Conservation (phyloP, 805 yeast genomes). For the Schwanniomyces occidentalis region DNA sequence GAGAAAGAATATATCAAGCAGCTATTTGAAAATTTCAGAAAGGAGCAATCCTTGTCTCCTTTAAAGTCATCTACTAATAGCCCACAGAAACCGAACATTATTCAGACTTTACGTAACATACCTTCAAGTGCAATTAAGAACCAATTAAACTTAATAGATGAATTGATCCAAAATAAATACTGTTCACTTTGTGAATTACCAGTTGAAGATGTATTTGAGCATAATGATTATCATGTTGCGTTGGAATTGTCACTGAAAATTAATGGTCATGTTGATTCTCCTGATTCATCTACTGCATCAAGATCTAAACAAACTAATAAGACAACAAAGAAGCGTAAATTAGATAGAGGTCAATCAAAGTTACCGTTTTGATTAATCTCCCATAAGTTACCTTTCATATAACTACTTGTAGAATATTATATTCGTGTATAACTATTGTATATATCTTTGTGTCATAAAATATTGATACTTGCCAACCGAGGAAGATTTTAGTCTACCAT, state of each 20-base stretch:
- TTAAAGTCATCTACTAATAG: neutral
- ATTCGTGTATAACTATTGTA: too few relatives aligned
- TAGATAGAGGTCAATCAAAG: conserved; percentile 8
- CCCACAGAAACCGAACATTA: neutral
- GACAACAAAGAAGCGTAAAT: neutral
- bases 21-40: conserved; percentile 17
- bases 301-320: neutral
- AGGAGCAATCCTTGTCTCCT: neutral
- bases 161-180: conserved; percentile 16
- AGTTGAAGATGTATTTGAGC: conserved; percentile 44
- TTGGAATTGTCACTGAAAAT: conserved; percentile 43
- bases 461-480: too few relatives aligned
- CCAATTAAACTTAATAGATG: conserved; percentile 9
- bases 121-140: conserved; percentile 3
- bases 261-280: conserved; percentile 3
- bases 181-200: conserved; percentile 28
- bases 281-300: neutral
- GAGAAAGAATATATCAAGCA: conserved; percentile 19
- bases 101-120: conserved; percentile 3
- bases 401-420: too few relatives aligned
- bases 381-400: too few relatives aligned
- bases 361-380: conserved; percentile 7
- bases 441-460: too few relatives aligned
- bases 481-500: too few relatives aligned
- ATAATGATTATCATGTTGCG: conserved; percentile 57